Base-by-base conservation (phyloP, 495 filamentous ascomycete species). In the Zalerion maritima region DNA sequence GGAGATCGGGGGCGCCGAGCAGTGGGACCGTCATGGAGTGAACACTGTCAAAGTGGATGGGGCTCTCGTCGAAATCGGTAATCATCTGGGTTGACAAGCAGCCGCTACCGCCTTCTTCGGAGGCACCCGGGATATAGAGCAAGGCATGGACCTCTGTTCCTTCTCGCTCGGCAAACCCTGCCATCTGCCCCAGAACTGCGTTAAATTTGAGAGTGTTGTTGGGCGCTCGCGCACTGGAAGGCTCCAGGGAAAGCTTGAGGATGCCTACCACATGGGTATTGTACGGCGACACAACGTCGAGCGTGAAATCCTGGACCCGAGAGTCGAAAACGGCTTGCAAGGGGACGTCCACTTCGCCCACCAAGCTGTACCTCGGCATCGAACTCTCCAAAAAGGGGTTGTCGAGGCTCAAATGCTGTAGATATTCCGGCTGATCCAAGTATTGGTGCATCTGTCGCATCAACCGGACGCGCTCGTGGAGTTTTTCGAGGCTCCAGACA, bases 371-470 rank as follows among this genome's bases (percentile, higher is more conserved):
- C 42, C 86, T 77, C 12, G 86, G 85, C 58, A 91, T 79, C 50
- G 75, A 89, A 1, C 76, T 56, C 47, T 94, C 86, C 12, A 81
- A 73, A 45, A 96, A 99, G 0, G 91, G 86, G 44, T 84, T 79
- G 38, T 75, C 76, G 18, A 81, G 55, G 31, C 72, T 74, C 35
- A 82, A 71, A 36, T 84, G 78, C 46, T 85, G 83, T 21, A 85
- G 68, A 40, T 93, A 93, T 46, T 94, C 85, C 2, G 91, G 89
- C 24, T 84, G 81, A 46, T 91, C 81, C 43, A 94, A 71, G 42
- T 94, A 94, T 50, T 94, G 87, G 43, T 92, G 78, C 65, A 99
- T 77, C 55, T 94, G 85, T 21, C 87, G 75, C 89, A 99, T 99
- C 31, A 75, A 65, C 27, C 81, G 67, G 5, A 99, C 71, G 17